These are phyloP conservation scores for Spirogloea muscicola DNA, from an alignment of 139 green algal genomes.

Conservation along the genomic window DNA sequence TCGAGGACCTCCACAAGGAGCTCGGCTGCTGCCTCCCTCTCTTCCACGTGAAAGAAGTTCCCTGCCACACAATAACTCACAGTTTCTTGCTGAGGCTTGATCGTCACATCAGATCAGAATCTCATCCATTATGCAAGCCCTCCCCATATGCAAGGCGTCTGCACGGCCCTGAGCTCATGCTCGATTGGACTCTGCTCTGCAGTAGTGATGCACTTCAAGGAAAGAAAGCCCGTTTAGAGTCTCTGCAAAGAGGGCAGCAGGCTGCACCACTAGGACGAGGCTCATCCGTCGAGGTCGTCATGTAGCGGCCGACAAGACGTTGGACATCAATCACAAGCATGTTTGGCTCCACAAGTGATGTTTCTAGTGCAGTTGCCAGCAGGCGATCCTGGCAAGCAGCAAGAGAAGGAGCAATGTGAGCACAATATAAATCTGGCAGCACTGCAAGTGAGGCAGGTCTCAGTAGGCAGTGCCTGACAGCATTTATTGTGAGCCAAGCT, in stretches of 20 bases:
- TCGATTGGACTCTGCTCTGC: too few species aligned
- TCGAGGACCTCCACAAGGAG: neutral
- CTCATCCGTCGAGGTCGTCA: neutral
- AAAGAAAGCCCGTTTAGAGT: neutral
- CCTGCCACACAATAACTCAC: neutral
- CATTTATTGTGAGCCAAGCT: too few species aligned
- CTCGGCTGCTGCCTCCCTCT: neutral
- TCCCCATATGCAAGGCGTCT: too few species aligned
- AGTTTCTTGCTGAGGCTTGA: neutral
- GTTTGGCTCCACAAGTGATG: conserved; percentile 13
- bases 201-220: neutral
- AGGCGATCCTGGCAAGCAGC: conserved; percentile 3
- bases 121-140: too few species aligned
- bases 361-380: conserved; percentile 14
- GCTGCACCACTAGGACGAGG: neutral
- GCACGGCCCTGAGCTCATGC: too few species aligned
- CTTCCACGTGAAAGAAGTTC: conserved; percentile 5
- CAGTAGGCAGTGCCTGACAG: too few species aligned
- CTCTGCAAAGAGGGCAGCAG: neutral
- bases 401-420: neutral
- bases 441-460: too few species aligned
- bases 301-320: neutral
- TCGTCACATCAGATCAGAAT: neutral
- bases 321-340: conserved; percentile 15
- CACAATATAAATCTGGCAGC: too few species aligned